Conservation (phyloP, 2,329 filamentous ascomycete species). For the Scedosporium aurantiacum region DNA sequence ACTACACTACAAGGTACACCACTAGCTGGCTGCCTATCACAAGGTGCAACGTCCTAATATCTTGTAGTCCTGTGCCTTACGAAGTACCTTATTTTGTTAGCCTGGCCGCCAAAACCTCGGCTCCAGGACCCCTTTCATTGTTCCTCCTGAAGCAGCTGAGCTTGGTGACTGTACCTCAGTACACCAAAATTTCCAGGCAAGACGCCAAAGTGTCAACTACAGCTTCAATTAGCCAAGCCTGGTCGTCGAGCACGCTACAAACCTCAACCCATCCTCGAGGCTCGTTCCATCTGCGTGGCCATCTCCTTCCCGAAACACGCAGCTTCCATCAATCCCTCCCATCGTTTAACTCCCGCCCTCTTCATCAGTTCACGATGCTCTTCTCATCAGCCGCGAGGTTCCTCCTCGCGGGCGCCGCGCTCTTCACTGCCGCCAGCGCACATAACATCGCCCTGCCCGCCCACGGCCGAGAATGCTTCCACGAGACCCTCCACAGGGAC, state of each 20-base stretch:
- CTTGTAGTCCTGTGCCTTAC: neutral
- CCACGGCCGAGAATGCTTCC: conserved; percentile 94
- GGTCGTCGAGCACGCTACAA: neutral
- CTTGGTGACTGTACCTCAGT: neutral
- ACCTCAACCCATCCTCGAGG: neutral
- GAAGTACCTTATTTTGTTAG: neutral
- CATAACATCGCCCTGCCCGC: conserved; percentile 95
- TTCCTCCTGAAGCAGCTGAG: neutral
- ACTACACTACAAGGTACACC: neutral
- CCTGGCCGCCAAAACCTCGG: conserved; percentile 6
- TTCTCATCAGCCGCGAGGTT: conserved; percentile 33
- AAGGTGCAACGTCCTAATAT: neutral
- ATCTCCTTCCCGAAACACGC: neutral
- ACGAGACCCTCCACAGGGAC: conserved; percentile 82
- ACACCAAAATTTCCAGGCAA: neutral
- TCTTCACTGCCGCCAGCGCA: conserved; percentile 52
- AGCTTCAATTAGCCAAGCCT: neutral
- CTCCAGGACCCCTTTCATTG: neutral
- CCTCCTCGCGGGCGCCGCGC: conserved; percentile 27
- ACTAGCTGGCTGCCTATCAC: no score
- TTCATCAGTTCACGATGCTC: conserved; percentile 24
- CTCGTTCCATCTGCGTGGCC: neutral
- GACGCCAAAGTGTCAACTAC: conserved; percentile 7
- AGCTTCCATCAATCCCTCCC: neutral
- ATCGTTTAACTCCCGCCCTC: neutral